Percentiles rank a stretch among this genome's conserved stretches.
These are phyloP conservation scores for Thielaviopsis musarum DNA, from an alignment of 2,329 filamentous ascomycete genomes.

Conservation along the genomic window DNA sequence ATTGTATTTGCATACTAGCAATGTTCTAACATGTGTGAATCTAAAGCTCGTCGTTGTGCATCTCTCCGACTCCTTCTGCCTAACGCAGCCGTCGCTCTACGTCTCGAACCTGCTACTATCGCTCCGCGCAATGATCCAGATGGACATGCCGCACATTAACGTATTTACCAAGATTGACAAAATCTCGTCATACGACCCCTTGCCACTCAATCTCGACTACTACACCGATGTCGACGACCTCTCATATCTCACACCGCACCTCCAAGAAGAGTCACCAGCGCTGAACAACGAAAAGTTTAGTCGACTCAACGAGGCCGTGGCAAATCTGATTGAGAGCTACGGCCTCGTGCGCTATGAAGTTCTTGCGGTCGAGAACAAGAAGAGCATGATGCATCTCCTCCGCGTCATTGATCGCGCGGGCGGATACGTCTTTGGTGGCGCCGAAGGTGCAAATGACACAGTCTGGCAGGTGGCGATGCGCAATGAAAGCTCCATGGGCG, in stretches of 20 bases:
- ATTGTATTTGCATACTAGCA: slow-evolving; percentile 13
- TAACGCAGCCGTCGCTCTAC: slow-evolving; percentile 86
- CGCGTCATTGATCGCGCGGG: slow-evolving; percentile 80
- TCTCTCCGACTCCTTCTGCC: slow-evolving; percentile 82
- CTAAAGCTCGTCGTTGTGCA: slow-evolving; percentile 77
- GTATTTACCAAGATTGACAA: slow-evolving; percentile 98
- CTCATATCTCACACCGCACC: slow-evolving; percentile 60
- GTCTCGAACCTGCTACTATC: slow-evolving; percentile 87
- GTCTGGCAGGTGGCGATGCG: slow-evolving; percentile 97
- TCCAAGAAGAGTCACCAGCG: slow-evolving; percentile 61
- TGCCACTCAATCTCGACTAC: slow-evolving; percentile 91
- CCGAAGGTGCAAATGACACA: slow-evolving; percentile 84
- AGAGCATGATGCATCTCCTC: slow-evolving; percentile 85
- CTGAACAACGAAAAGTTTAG: slow-evolving; percentile 60
- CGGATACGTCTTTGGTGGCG: slow-evolving; percentile 81
- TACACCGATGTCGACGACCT: slow-evolving; percentile 97
- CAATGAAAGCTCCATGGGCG: slow-evolving; percentile 54
- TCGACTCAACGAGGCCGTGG: slow-evolving; percentile 70
- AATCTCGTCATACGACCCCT: slow-evolving; percentile 61
- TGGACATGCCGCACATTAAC: slow-evolving; percentile 92
- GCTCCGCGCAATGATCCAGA: slow-evolving; percentile 91
- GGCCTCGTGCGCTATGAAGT: slow-evolving; percentile 84
- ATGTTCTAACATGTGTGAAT: slow-evolving; percentile 13
- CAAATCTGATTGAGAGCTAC: slow-evolving; percentile 76
- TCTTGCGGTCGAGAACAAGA: slow-evolving; percentile 88